Conservation (phyloP, 108 stramenopile genomes). For the Chaetoceros tenuissimus region DNA sequence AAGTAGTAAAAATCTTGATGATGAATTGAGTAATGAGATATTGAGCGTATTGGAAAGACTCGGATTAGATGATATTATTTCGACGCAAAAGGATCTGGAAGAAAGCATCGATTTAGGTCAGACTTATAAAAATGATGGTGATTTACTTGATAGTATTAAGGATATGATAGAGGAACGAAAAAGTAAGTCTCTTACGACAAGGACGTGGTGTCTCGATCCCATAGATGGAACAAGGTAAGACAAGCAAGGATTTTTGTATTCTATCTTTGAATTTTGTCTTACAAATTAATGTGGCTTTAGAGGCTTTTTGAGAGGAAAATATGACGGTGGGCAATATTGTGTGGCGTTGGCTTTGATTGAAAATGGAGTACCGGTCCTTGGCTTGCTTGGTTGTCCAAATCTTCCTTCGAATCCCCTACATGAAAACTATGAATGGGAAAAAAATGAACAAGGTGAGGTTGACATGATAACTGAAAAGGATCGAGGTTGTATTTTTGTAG, state of each 20-base stretch:
- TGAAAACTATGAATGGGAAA: constrained; percentile 19
- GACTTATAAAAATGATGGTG: constrained; percentile 7
- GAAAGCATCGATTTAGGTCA: constrained; percentile 39
- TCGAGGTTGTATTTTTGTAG: constrained; percentile 72
- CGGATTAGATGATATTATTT: neutral
- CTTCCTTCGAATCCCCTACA: constrained; percentile 19
- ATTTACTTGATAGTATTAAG: neutral
- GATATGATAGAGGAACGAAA: too few species aligned
- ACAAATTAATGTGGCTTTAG: too few species aligned
- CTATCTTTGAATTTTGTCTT: too few species aligned
- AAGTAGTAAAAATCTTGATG: constrained; percentile 24
- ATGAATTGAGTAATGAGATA: constrained; percentile 14
- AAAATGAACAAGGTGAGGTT: constrained; percentile 24
- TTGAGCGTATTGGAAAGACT: neutral
- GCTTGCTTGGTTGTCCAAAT: constrained; percentile 80
- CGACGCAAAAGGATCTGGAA: constrained; percentile 20
- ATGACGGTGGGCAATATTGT: constrained; percentile 56
- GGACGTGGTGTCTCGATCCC: constrained; percentile 71
- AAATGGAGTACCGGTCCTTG: constrained; percentile 56
- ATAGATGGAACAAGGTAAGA: constrained; percentile 91
- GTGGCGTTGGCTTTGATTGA: constrained; percentile 57
- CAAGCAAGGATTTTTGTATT: too few species aligned
- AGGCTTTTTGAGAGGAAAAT: constrained; percentile 68
- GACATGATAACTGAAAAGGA: constrained; percentile 4
- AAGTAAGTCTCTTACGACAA: neutral